These are phyloP conservation scores for Ascoidea rubescens DNA, from an alignment of 805 yeast genomes.

Conservation along the genomic window DNA sequence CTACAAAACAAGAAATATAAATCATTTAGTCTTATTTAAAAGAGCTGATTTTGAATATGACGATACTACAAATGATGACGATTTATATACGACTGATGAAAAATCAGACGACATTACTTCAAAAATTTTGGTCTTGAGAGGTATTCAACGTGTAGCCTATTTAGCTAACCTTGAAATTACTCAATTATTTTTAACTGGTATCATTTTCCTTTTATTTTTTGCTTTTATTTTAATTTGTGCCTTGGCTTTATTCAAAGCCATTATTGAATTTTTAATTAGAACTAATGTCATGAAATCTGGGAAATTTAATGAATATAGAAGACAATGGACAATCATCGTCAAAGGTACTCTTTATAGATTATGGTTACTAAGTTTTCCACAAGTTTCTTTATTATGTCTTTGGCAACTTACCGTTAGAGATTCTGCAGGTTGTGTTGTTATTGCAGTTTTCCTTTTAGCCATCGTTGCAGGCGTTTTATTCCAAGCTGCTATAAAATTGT, in stretches of 20 bases:
- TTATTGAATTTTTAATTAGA: conserved; percentile 47
- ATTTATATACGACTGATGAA: conserved; percentile 61
- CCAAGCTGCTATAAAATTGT: conserved; percentile 66
- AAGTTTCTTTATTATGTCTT: conserved; percentile 61
- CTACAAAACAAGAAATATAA: conserved; percentile 5
- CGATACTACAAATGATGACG: conserved; percentile 34
- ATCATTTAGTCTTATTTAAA: conserved; percentile 4
- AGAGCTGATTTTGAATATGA: conserved; percentile 25
- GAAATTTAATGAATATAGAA: conserved; percentile 64
- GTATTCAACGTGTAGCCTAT: conserved; percentile 84
- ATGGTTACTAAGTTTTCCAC: conserved; percentile 77
- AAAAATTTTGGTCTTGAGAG: conserved; percentile 72
- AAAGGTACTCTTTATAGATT: conserved; percentile 85
- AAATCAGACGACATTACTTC: conserved; percentile 38
- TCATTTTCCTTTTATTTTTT: conserved; percentile 71
- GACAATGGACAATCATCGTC: conserved; percentile 69
- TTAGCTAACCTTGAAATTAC: conserved; percentile 79
- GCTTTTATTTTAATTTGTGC: conserved; percentile 44
- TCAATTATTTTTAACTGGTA: conserved; percentile 72
- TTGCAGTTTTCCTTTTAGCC: conserved; percentile 59
- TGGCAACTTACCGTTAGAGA: conserved; percentile 85
- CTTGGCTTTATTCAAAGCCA: conserved; percentile 52
- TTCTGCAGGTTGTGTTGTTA: conserved; percentile 69
- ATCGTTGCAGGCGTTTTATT: conserved; percentile 43
- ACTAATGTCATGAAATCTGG: conserved; percentile 40